Percentiles rank a stretch among this genome's conserved stretches.
Evolutionary conservation across 164 flowering plant genomes (phyloP).

Genomic region (Buxus sempervirens): DNA sequence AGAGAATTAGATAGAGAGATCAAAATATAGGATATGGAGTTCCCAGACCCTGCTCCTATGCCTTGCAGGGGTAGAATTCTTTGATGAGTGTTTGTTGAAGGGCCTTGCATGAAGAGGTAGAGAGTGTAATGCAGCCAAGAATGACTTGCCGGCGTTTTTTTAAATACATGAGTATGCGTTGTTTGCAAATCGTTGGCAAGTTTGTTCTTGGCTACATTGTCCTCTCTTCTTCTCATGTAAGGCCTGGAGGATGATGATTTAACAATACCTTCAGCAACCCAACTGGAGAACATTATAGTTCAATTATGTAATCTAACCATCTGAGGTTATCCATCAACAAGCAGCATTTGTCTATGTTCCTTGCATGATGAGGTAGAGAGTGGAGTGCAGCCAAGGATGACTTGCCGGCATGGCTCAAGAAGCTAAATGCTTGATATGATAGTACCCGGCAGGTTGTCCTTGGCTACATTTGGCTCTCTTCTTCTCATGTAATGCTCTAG

Average conservation of each 20-base stretch:
- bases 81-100: not conserved
- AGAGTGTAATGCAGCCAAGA: slow-evolving; percentile 13
- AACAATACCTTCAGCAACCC: not conserved
- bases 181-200: not conserved
- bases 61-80: not conserved
- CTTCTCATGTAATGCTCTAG: slow-evolving; percentile 7
- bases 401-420: slow-evolving; percentile 5
- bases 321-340: not conserved
- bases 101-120: slow-evolving; percentile 23
- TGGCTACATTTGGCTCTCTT: slow-evolving; percentile 15
- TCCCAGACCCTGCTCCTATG: too few species aligned
- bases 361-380: slow-evolving; percentile 25
- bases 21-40: not conserved
- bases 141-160: not conserved
- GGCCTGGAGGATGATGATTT: not conserved
- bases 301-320: not conserved
- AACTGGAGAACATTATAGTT: not conserved
- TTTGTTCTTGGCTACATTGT: slow-evolving; percentile 14
- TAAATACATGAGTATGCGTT: not conserved
- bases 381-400: slow-evolving; percentile 17
- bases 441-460: slow-evolving; percentile 14
- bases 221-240: slow-evolving; percentile 15
- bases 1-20: not conserved
- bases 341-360: slow-evolving; percentile 7
- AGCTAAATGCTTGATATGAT: not conserved